Conservation (phyloP, 2,329 filamentous ascomycete species). For the Penicillium sp. region DNA sequence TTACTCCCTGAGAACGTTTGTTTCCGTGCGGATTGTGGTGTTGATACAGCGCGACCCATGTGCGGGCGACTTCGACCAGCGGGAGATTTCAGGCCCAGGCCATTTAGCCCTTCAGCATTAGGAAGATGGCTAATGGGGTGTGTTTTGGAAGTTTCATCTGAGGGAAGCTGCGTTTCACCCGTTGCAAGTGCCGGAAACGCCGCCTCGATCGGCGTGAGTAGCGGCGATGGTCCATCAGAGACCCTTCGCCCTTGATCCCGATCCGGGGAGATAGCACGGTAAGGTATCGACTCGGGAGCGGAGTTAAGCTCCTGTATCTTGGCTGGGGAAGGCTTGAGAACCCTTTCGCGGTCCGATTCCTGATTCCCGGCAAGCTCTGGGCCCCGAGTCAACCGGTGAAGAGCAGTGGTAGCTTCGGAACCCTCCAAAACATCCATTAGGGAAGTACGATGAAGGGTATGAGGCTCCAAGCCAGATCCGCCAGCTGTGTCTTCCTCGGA, state of each 20-base stretch:
- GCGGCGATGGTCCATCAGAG: constrained; percentile 26
- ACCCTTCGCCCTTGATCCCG: constrained; percentile 26
- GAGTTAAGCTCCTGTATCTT: constrained; percentile 61
- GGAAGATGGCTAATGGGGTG: constrained; percentile 32
- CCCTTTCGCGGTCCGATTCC: constrained; percentile 31
- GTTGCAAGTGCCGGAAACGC: constrained; percentile 28
- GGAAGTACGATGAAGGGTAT: constrained; percentile 27
- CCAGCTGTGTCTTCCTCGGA: constrained; percentile 15
- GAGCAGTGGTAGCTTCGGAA: constrained; percentile 28
- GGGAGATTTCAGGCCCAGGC: constrained; percentile 20
- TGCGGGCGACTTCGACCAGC: constrained; percentile 37
- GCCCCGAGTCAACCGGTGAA: constrained; percentile 32
- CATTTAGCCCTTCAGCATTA: constrained; percentile 25
- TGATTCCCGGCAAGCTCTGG: constrained; percentile 27
- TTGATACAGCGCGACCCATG: constrained; percentile 36
- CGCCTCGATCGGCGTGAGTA: constrained; percentile 15
- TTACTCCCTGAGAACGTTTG: constrained; percentile 35
- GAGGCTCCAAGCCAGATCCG: constrained; percentile 8
- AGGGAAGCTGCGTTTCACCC: constrained; percentile 33
- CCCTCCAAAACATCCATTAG: constrained; percentile 38
- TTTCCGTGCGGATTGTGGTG: constrained; percentile 39
- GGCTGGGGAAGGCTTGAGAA: constrained; percentile 59
- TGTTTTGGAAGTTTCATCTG: constrained; percentile 26
- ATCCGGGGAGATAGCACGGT: constrained; percentile 45
- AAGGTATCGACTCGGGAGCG: constrained; percentile 59